Evolutionary conservation across 2,329 filamentous ascomycete genomes (phyloP).

Genomic region (Colletotrichum sp.): DNA sequence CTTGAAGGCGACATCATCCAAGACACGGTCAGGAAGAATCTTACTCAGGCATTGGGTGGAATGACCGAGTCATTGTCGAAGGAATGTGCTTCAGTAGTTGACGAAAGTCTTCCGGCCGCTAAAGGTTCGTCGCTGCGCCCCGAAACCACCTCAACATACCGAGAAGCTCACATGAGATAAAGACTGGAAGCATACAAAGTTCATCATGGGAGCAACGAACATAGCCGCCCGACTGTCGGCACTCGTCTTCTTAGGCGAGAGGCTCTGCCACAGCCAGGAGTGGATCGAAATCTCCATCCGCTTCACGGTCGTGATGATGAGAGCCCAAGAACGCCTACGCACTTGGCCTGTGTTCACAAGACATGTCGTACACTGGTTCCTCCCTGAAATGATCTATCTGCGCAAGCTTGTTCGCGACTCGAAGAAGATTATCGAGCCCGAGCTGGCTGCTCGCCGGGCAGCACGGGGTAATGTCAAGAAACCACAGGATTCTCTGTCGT

Average conservation of each 20-base stretch:
- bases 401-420: not conserved
- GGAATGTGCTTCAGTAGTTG: not conserved
- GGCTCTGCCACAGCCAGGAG: not conserved
- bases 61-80: not conserved
- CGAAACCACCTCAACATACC: not conserved
- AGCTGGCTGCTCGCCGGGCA: not conserved
- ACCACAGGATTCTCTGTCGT: not conserved
- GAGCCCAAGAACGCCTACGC: not conserved
- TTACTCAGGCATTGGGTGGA: not conserved
- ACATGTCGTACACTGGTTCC: not conserved
- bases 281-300: not conserved
- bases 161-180: not conserved
- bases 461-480: not conserved
- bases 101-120: not conserved
- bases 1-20: not conserved
- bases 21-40: not conserved
- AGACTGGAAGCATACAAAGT: not conserved
- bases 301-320: not conserved
- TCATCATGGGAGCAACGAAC: not conserved
- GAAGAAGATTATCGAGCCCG: not conserved
- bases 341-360: not conserved
- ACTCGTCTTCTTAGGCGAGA: not conserved
- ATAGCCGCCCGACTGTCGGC: not conserved
- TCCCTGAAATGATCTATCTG: not conserved
- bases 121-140: not conserved